These are phyloP conservation scores for Sporothrix schenckii DNA, from an alignment of 2,329 filamentous ascomycete genomes.

Conservation along the genomic window DNA sequence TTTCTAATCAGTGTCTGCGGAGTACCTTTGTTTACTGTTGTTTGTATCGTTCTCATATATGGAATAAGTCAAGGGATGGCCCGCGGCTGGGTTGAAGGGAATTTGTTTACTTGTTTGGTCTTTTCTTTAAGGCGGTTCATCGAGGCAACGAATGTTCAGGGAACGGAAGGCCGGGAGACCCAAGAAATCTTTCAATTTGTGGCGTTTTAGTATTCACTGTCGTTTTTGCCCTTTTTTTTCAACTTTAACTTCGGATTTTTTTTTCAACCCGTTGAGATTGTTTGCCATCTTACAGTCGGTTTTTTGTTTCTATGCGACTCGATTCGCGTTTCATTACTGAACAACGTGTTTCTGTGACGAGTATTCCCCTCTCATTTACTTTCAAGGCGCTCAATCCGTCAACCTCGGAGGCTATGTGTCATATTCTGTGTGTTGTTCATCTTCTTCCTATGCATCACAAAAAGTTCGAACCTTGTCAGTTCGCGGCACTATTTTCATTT, in stretches of 20 bases:
- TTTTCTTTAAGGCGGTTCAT: neutral
- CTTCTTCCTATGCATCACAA: neutral
- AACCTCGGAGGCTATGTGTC: neutral
- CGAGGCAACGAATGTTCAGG: neutral
- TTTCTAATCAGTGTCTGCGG: neutral
- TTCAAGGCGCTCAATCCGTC: neutral
- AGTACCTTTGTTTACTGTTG: neutral
- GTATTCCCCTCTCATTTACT: neutral
- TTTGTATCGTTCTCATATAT: slow-evolving; percentile 18
- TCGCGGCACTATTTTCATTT: neutral
- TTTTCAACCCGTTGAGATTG: neutral
- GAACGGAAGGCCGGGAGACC: neutral
- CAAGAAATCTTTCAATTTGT: neutral
- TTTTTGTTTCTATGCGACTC: no score
- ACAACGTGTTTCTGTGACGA: neutral
- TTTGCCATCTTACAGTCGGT: no score
- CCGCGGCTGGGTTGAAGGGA: neutral
- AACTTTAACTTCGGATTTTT: neutral
- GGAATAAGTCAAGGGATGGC: slow-evolving; percentile 18
- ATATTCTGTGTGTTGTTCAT: neutral
- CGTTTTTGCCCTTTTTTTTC: neutral
- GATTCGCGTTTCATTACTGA: neutral
- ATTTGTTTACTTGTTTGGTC: neutral
- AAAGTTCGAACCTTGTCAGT: no score
- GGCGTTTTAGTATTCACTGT: neutral